These are phyloP conservation scores for Schizonepeta tenuifolia DNA, from an alignment of 257 asterid species.

Conservation along the genomic window DNA sequence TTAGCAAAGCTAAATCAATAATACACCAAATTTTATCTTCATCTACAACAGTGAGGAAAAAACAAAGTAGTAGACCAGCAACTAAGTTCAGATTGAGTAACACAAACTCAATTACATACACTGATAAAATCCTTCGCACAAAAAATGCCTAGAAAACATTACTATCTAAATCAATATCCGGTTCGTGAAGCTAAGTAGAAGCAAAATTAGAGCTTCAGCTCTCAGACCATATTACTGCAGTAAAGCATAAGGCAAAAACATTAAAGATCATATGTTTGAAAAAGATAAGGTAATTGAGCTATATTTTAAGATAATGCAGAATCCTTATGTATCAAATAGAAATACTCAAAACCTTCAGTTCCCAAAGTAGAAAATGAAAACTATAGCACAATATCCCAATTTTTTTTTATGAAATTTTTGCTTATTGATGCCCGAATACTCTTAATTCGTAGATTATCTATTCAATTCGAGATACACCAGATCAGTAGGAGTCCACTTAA, in stretches of 20 bases:
- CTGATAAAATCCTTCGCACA: not conserved
- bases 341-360: not conserved
- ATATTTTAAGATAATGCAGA: constrained; percentile 13
- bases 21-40: not conserved
- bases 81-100: not conserved
- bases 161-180: constrained; percentile 8
- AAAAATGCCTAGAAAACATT: not conserved
- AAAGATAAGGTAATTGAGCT: not conserved
- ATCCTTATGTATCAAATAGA: constrained; percentile 17
- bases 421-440: not conserved
- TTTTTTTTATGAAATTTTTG: not conserved
- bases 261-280: not conserved
- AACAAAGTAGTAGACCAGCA: not conserved
- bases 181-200: not conserved
- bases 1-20: constrained; percentile 15
- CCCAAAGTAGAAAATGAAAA: not conserved
- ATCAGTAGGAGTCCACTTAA: not conserved
- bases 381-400: not conserved
- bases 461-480: not conserved
- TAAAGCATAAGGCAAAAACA: constrained; percentile 24
- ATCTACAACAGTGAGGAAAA: not conserved
- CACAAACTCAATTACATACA: constrained; percentile 1
- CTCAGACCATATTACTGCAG: not conserved
- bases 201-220: constrained; percentile 1
- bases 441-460: not conserved